These are phyloP conservation scores for Termitomyces sp. DNA, from an alignment of 1,284 basidiomycete species.

Conservation along the genomic window DNA sequence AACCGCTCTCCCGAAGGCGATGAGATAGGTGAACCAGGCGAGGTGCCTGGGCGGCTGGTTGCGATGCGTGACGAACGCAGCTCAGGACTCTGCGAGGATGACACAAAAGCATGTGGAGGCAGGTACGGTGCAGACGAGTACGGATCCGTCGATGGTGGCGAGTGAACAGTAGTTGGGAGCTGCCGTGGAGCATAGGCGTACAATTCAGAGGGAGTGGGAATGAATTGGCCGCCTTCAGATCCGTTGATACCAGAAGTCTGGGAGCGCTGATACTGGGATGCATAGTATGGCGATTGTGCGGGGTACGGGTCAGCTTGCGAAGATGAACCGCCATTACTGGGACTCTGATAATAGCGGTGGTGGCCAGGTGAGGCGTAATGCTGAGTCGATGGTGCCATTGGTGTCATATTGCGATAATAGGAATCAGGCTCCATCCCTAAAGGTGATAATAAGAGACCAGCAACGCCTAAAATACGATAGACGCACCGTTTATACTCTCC, in stretches of 20 bases:
- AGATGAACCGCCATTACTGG: constrained; percentile 25
- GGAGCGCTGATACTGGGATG: constrained; percentile 25
- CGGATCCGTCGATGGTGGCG: constrained; percentile 24
- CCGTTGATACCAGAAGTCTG: constrained; percentile 18
- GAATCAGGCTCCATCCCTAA: constrained; percentile 23
- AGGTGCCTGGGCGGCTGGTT: constrained; percentile 28
- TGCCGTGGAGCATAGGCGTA: constrained; percentile 33
- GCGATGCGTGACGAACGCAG: constrained; percentile 26
- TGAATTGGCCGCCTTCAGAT: constrained; percentile 32
- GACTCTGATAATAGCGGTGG: constrained; percentile 27
- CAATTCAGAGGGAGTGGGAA: constrained; percentile 50
- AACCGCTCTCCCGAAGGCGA: constrained; percentile 49
- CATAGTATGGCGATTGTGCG: constrained; percentile 26
- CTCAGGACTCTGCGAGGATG: constrained; percentile 25
- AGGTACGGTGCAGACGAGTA: constrained; percentile 33
- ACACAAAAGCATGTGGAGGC: constrained; percentile 28
- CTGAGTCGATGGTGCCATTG: constrained; percentile 25
- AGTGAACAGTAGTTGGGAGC: constrained; percentile 26
- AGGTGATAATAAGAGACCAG: background rate
- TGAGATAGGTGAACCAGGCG: constrained; percentile 29
- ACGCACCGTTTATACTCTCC: constrained; percentile 20
- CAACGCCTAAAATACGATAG: background rate
- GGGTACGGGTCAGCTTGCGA: constrained; percentile 24
- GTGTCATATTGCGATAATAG: constrained; percentile 33
- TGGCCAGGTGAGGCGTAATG: constrained; percentile 28